Evolutionary conservation across 2,329 filamentous ascomycete genomes (phyloP).

Genomic region (Aspergillus clavatus): DNA sequence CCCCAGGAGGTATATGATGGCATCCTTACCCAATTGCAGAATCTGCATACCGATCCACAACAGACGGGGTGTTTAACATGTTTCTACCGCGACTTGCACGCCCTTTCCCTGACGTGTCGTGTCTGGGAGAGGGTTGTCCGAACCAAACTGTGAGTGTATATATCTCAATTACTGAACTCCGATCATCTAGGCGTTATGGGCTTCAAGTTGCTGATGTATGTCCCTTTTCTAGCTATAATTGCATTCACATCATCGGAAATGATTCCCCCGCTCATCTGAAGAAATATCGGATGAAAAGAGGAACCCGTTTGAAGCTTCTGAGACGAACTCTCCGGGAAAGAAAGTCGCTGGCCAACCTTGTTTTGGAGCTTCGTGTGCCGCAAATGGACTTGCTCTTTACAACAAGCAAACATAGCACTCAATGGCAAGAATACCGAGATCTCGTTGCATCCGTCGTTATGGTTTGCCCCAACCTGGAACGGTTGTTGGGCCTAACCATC

Average conservation of each 20-base stretch:
- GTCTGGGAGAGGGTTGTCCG: conserved; percentile 53
- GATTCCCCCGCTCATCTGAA: conserved; percentile 44
- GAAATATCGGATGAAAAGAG: conserved; percentile 47
- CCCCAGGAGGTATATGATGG: conserved; percentile 53
- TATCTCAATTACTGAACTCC: conserved; percentile 10
- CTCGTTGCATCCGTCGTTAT: conserved; percentile 54
- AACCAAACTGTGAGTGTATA: conserved; percentile 46
- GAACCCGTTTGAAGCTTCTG: conserved; percentile 50
- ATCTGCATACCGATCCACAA: conserved; percentile 38
- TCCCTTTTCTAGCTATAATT: conserved; percentile 41
- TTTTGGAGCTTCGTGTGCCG: conserved; percentile 51
- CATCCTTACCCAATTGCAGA: conserved; percentile 49
- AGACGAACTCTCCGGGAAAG: conserved; percentile 52
- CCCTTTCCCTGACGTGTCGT: conserved; percentile 51
- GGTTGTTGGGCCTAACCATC: conserved; percentile 50
- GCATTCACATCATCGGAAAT: conserved; percentile 46
- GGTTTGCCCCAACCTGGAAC: conserved; percentile 55
- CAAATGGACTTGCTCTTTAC: conserved; percentile 42
- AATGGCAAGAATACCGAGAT: conserved; percentile 48
- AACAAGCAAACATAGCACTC: conserved; percentile 37
- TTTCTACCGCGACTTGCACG: conserved; percentile 51
- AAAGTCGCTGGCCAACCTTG: conserved; percentile 47
- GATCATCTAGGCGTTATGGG: neutral
- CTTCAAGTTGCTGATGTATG: conserved; percentile 10
- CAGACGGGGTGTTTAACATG: conserved; percentile 49